These are phyloP conservation scores for Dioscorea alata DNA, from an alignment of 106 monocot genomes.

Conservation along the genomic window DNA sequence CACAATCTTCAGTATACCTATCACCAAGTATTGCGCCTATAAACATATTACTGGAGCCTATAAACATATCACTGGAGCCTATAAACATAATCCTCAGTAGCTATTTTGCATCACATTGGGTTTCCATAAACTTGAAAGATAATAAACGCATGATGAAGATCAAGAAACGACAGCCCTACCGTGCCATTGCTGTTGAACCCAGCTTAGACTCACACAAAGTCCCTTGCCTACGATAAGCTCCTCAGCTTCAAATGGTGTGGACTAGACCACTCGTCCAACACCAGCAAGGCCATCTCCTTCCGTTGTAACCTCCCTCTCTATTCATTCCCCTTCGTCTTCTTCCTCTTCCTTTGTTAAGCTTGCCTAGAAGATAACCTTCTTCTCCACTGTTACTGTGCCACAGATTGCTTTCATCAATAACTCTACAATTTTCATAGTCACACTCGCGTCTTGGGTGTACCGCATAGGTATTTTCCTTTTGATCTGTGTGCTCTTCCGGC, in stretches of 20 bases:
- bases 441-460: constrained; percentile 64
- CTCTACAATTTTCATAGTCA: constrained; percentile 25
- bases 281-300: constrained; percentile 43
- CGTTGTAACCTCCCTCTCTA: constrained; percentile 17
- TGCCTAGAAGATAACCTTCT: constrained; percentile 54
- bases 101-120: too few relatives aligned
- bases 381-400: constrained; percentile 19
- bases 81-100: too few relatives aligned
- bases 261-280: constrained; percentile 56
- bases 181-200: constrained; percentile 49
- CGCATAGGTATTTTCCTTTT: constrained; percentile 67
- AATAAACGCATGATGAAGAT: too few relatives aligned
- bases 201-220: constrained; percentile 42
- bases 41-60: too few relatives aligned
- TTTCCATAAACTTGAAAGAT: too few relatives aligned
- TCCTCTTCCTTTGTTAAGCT: constrained; percentile 37
- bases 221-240: constrained; percentile 50
- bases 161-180: not conserved
- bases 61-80: too few relatives aligned
- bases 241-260: constrained; percentile 59
- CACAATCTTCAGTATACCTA: too few relatives aligned
- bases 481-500: constrained; percentile 69
- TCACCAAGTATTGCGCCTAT: too few relatives aligned
- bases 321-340: not conserved
- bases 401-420: constrained; percentile 1